These are phyloP conservation scores for Drosera capensis DNA, from an alignment of 148 eudicot species.

Conservation along the genomic window DNA sequence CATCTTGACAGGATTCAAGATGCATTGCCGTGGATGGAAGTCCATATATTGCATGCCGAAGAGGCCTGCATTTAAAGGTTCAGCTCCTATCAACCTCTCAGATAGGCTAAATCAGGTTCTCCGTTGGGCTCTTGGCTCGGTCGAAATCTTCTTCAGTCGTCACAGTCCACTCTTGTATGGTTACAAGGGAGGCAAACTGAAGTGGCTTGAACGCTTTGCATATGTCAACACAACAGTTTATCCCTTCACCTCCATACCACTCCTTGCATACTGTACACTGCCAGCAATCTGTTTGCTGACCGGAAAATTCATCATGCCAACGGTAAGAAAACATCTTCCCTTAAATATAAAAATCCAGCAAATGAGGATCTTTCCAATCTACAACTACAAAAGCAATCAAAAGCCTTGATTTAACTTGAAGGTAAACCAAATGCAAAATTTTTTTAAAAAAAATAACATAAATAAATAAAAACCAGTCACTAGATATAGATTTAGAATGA, in stretches of 20 bases:
- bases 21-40: conserved; percentile 99
- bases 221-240: conserved; percentile 87
- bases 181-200: conserved; percentile 73
- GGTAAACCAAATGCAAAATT: background rate
- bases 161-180: conserved; percentile 92
- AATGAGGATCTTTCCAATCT: background rate
- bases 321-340: conserved; percentile 37
- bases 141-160: conserved; percentile 91
- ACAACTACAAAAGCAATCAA: background rate
- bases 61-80: conserved; percentile 79
- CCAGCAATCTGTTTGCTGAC: conserved; percentile 97
- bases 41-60: conserved; percentile 97
- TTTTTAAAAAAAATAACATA: too few species aligned
- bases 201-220: conserved; percentile 88
- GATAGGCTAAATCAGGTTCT: conserved; percentile 97
- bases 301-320: conserved; percentile 97
- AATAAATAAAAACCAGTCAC: background rate
- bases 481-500: background rate
- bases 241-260: conserved; percentile 91
- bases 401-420: background rate
- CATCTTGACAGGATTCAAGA: conserved; percentile 94
- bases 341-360: background rate
- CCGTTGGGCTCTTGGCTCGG: conserved; percentile 99
- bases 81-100: conserved; percentile 92
- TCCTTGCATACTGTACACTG: conserved; percentile 84